Evolutionary conservation across 768 basidiomycete species (phyloP).

Genomic region (Boletus rubroflammeus): DNA sequence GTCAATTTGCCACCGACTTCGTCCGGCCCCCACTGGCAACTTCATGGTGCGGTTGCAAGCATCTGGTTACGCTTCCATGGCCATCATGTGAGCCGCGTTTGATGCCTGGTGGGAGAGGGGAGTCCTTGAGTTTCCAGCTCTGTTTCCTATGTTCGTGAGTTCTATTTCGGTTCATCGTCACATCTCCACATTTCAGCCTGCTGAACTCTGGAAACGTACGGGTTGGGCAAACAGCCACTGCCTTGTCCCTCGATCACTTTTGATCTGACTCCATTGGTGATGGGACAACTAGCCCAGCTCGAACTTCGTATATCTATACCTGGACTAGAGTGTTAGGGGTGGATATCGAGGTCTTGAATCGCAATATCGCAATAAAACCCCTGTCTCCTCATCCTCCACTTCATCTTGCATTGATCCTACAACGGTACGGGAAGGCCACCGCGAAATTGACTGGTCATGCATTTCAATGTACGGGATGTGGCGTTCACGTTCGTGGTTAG

Average conservation of each 20-base stretch:
- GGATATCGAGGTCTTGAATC: not conserved
- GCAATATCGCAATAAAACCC: not conserved
- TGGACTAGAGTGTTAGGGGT: not conserved
- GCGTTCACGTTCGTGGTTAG: not conserved
- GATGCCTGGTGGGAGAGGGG: not conserved
- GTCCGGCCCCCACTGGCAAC: not conserved
- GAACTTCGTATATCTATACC: too few relatives aligned
- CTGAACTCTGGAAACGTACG: not conserved
- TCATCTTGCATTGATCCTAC: not conserved
- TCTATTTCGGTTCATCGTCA: not conserved
- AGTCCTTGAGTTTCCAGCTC: not conserved
- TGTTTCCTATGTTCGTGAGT: not conserved
- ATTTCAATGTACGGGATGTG: not conserved
- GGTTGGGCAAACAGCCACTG: not conserved
- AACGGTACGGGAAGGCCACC: not conserved
- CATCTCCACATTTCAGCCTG: not conserved
- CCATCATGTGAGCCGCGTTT: not conserved
- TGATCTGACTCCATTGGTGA: too few relatives aligned
- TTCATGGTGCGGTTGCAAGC: not conserved
- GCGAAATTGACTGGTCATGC: not conserved
- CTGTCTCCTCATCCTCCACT: not conserved
- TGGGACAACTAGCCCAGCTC: not conserved
- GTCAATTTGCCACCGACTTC: not conserved
- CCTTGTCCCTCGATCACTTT: not conserved
- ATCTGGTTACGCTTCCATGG: not conserved